Evolutionary conservation across 2,329 filamentous ascomycete species (phyloP).

Genomic region (Aspergillus transmontanensis): DNA sequence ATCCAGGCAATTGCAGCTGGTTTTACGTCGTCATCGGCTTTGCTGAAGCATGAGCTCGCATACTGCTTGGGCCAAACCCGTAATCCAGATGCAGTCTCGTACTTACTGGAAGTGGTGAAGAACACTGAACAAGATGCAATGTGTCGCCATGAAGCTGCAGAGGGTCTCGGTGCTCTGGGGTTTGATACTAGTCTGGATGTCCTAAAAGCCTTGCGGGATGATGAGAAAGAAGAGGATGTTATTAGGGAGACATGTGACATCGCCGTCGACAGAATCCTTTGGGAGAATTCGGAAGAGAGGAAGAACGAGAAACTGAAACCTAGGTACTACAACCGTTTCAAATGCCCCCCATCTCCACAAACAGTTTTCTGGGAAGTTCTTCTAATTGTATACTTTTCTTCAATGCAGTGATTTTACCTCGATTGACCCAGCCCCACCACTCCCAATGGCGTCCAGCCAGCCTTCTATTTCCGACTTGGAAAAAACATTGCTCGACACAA

Average conservation of each 20-base stretch:
- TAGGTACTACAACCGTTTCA: constrained; percentile 61
- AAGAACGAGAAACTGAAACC: constrained; percentile 76
- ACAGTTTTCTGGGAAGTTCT: constrained; percentile 17
- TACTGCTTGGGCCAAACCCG: constrained; percentile 94
- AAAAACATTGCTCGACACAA: constrained; percentile 75
- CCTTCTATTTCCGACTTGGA: constrained; percentile 74
- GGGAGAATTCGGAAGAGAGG: constrained; percentile 77
- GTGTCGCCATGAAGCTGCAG: constrained; percentile 94
- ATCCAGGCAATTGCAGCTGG: constrained; percentile 83
- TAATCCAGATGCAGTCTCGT: constrained; percentile 72
- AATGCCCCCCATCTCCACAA: not conserved
- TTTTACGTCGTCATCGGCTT: constrained; percentile 80
- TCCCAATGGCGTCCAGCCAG: constrained; percentile 66
- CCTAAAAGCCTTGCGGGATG: constrained; percentile 72
- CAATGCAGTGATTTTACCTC: constrained; percentile 82
- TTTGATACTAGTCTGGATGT: constrained; percentile 73
- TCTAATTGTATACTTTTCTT: constrained; percentile 31
- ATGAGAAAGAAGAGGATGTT: constrained; percentile 72
- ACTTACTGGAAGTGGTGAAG: constrained; percentile 72
- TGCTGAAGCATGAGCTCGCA: constrained; percentile 94
- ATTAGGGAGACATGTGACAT: constrained; percentile 97
- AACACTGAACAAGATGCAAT: constrained; percentile 86
- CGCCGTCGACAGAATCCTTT: constrained; percentile 89
- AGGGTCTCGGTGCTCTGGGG: constrained; percentile 87
- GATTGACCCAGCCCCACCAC: constrained; percentile 89